These are phyloP conservation scores for Auriscalpium vulgare DNA, from an alignment of 768 basidiomycete genomes.

Conservation along the genomic window DNA sequence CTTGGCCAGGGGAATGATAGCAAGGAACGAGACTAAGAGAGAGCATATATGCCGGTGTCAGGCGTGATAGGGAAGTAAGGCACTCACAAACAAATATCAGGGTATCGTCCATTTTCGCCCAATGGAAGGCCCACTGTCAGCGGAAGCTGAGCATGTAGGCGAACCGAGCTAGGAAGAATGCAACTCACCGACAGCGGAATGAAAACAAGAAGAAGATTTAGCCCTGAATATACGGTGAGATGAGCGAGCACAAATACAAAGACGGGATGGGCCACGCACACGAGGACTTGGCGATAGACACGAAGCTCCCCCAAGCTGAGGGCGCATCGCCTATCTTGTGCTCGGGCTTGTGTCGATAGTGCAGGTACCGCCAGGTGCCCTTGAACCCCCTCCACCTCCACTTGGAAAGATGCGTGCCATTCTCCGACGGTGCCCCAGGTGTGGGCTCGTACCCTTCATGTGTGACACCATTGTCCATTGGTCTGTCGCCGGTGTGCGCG, in stretches of 20 bases:
- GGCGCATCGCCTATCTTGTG: not conserved
- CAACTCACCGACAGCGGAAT: constrained; percentile 60
- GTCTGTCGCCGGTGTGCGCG: not conserved
- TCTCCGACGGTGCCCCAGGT: no score
- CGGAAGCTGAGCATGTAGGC: not conserved
- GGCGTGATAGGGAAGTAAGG: not conserved
- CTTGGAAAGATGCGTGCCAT: no score
- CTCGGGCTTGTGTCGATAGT: not conserved
- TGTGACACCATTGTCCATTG: not conserved
- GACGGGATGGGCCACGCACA: not conserved
- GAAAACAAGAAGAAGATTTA: constrained; percentile 64
- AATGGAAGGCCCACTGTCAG: constrained; percentile 66
- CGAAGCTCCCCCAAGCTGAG: not conserved
- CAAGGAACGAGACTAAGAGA: constrained; percentile 57
- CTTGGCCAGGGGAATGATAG: constrained; percentile 82
- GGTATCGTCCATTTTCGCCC: constrained; percentile 44
- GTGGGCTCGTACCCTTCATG: not conserved
- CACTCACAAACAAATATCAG: constrained; percentile 67
- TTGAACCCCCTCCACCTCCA: not conserved
- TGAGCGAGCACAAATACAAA: not conserved
- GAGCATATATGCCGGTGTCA: not conserved
- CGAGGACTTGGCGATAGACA: not conserved
- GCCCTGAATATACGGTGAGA: constrained; percentile 31
- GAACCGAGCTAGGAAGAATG: not conserved
- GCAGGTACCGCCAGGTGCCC: not conserved